These are phyloP conservation scores for Penicillium psychrosexuale DNA, from an alignment of 2,329 filamentous ascomycete genomes.

Conservation along the genomic window DNA sequence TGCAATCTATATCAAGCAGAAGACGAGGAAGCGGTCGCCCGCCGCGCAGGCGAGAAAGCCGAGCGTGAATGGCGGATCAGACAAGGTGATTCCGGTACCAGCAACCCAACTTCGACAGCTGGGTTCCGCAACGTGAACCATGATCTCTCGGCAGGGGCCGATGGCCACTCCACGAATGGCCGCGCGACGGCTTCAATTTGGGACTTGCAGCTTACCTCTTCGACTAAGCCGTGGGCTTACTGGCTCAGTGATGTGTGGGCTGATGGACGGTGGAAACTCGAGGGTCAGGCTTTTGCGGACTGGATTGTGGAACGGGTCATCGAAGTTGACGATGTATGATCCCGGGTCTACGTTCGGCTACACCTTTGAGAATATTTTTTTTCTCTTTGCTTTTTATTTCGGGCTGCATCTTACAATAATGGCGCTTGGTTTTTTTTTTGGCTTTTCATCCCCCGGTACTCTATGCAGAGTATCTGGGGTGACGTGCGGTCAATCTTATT, in stretches of 20 bases:
- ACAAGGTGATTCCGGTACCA: constrained; percentile 48
- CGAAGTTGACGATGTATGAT: constrained; percentile 34
- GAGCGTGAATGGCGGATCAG: constrained; percentile 68
- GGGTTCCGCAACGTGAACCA: constrained; percentile 27
- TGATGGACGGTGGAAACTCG: constrained; percentile 42
- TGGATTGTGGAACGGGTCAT: constrained; percentile 42
- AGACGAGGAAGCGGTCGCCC: constrained; percentile 67
- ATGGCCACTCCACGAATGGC: constrained; percentile 16
- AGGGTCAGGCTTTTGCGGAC: constrained; percentile 41
- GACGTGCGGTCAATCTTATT: not conserved
- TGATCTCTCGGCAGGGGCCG: constrained; percentile 23
- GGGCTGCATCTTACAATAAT: not conserved
- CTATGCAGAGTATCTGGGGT: not conserved
- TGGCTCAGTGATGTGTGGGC: constrained; percentile 39
- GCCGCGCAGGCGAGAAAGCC: constrained; percentile 66
- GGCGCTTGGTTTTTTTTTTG: not conserved
- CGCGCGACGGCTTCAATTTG: constrained; percentile 21
- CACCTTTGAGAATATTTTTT: not conserved
- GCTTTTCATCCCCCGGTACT: not conserved
- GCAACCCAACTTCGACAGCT: constrained; percentile 11
- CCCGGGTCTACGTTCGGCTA: not conserved
- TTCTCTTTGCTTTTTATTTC: not conserved
- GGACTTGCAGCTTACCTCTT: constrained; percentile 23
- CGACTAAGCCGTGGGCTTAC: constrained; percentile 30
- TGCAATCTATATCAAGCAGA: constrained; percentile 73